phyloP scores from a whole-genome alignment of 2,329 filamentous ascomycete species.

The Sporothrix luriei region DNA sequence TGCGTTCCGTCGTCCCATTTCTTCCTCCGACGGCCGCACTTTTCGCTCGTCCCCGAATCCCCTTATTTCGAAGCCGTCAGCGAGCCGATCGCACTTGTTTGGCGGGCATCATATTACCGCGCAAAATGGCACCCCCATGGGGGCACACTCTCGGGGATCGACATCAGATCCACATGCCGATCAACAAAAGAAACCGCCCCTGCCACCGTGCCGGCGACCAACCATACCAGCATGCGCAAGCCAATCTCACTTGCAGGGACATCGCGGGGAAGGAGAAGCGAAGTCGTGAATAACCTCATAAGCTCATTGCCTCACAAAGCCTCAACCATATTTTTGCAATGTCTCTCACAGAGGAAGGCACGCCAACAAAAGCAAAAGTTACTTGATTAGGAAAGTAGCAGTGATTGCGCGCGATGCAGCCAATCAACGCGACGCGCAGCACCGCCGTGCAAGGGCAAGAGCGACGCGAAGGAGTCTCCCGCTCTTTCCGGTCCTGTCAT shows the following conservation, averaged over 20 bases:
- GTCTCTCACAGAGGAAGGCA: neutral
- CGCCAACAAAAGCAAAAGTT: neutral
- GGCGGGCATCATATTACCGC: too few relatives aligned
- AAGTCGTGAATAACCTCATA: neutral
- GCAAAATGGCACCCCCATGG: neutral
- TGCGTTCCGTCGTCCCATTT: neutral
- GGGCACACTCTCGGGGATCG: slow-evolving; percentile 5
- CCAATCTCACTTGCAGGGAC: slow-evolving; percentile 1
- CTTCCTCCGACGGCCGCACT: neutral
- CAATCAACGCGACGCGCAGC: slow-evolving; percentile 15
- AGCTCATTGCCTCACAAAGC: neutral
- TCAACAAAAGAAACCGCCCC: neutral
- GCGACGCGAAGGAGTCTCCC: neutral
- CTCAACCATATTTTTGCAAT: neutral
- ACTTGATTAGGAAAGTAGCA: slow-evolving; percentile 33
- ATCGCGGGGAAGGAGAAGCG: neutral
- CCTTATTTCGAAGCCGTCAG: neutral
- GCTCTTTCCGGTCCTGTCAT: neutral
- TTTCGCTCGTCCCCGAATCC: neutral
- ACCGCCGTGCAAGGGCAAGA: neutral
- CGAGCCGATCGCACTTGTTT: too few relatives aligned
- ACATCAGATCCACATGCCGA: neutral
- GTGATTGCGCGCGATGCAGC: neutral
- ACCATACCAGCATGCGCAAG: too few relatives aligned
- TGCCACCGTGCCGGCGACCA: too few relatives aligned